Conservation (phyloP, 2,329 filamentous ascomycete species). For the Chaetomium sp. region DNA sequence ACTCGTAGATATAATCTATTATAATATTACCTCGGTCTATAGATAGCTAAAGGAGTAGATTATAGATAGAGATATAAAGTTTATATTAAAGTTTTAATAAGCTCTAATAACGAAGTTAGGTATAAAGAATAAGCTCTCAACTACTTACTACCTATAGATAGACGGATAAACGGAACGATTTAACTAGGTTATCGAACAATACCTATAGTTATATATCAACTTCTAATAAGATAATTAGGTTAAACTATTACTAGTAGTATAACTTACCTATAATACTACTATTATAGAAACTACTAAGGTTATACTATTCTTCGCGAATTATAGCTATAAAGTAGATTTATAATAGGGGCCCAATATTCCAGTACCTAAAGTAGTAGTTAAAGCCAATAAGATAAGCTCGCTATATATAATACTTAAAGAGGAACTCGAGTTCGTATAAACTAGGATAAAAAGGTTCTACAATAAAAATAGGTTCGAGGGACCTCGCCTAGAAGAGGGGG, state of each 20-base stretch:
- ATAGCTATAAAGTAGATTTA: no score
- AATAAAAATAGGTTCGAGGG: no score
- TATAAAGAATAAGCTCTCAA: slow-evolving; percentile 21
- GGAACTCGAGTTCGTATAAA: no score
- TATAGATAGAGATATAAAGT: neutral
- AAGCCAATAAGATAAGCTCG: no score
- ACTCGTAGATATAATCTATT: neutral
- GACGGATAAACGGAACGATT: slow-evolving; percentile 7
- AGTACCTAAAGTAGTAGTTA: no score
- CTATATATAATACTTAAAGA: no score
- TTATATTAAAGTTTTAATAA: neutral
- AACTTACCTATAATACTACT: slow-evolving; percentile 12
- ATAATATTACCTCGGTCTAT: neutral
- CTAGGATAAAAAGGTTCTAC: no score
- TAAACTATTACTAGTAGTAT: slow-evolving; percentile 23
- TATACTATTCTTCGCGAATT: slow-evolving; percentile 23
- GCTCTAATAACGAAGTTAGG: slow-evolving; percentile 1
- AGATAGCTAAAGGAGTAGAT: neutral
- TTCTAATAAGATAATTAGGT: slow-evolving; percentile 21
- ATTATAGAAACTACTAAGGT: slow-evolving; percentile 23
- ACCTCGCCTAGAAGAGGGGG: no score
- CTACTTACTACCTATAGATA: slow-evolving; percentile 24
- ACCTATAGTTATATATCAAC: slow-evolving; percentile 25
- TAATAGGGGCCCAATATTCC: no score
- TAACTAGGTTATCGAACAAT: slow-evolving; percentile 21